These are phyloP conservation scores for Ophiostoma australiae DNA, from an alignment of 2,329 filamentous ascomycete genomes.

Conservation along the genomic window DNA sequence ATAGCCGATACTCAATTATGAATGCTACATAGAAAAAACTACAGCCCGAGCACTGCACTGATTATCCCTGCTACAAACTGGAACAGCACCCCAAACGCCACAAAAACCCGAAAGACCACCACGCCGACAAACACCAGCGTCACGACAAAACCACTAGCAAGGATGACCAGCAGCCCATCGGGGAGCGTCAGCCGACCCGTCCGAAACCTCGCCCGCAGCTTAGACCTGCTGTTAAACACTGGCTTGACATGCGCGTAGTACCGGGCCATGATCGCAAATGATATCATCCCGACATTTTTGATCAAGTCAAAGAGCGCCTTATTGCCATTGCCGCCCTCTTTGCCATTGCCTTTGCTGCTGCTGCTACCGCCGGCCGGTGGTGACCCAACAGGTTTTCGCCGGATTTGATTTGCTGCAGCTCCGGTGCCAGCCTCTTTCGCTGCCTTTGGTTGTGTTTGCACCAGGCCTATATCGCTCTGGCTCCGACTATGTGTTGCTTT, in stretches of 20 bases:
- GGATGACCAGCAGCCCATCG: constrained; percentile 31
- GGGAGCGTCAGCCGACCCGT: constrained; percentile 29
- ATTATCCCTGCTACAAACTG: constrained; percentile 14
- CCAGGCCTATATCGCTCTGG: not conserved
- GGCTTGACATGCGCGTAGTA: constrained; percentile 39
- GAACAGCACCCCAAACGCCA: not conserved
- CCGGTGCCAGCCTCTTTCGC: constrained; percentile 25
- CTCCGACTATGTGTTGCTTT: not conserved
- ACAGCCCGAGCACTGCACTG: constrained; percentile 14
- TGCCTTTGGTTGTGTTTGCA: not conserved
- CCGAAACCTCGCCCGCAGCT: constrained; percentile 33
- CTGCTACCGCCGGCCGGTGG: not conserved
- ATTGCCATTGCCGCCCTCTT: not conserved
- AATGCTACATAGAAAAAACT: not conserved
- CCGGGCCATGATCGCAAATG: constrained; percentile 23
- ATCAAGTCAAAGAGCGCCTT: constrained; percentile 15
- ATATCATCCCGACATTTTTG: constrained; percentile 23
- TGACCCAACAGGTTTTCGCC: not conserved
- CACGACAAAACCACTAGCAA: constrained; percentile 33
- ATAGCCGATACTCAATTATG: not conserved
- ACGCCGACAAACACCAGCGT: constrained; percentile 25
- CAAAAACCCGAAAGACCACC: constrained; percentile 29
- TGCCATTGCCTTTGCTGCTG: not conserved
- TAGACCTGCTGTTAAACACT: constrained; percentile 39
- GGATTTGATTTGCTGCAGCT: constrained; percentile 20